Evolutionary conservation across 2,329 filamentous ascomycete species (phyloP).

Genomic region (Drechslera avenae): DNA sequence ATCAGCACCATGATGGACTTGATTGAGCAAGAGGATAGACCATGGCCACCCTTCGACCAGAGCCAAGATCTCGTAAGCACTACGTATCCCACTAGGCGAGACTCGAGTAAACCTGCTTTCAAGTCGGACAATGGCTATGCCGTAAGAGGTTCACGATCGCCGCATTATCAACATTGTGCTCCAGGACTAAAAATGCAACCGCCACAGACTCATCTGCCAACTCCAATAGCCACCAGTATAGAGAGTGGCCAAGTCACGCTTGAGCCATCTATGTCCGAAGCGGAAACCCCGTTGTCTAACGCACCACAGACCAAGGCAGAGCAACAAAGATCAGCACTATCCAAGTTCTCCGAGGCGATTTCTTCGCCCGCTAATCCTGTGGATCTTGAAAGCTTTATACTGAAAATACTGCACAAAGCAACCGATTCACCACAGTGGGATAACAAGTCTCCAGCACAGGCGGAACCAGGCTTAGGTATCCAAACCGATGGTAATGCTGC

Average conservation of each 20-base stretch:
- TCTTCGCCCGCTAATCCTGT: conserved; percentile 18
- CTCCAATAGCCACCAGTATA: neutral
- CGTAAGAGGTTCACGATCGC: neutral
- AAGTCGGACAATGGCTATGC: neutral
- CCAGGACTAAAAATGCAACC: neutral
- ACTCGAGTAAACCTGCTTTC: neutral
- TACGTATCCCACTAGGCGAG: neutral
- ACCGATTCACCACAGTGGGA: conserved; percentile 3
- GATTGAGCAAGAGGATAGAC: conserved; percentile 27
- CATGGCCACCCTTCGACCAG: conserved; percentile 24
- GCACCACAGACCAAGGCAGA: conserved; percentile 39
- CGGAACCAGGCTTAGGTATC: neutral
- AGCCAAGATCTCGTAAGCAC: neutral
- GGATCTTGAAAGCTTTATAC: conserved; percentile 32
- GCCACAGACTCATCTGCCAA: neutral
- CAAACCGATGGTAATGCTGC: neutral
- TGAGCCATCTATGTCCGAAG: too few species aligned
- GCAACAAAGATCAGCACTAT: conserved; percentile 34
- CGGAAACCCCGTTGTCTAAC: conserved; percentile 5
- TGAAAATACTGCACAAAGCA: conserved; percentile 21
- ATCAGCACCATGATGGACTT: conserved; percentile 27
- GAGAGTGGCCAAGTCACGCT: neutral
- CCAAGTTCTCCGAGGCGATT: conserved; percentile 30
- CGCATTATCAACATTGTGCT: neutral
- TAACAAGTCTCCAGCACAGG: neutral